phyloP scores from a whole-genome alignment of 148 eudicot genomes.

The Cornus controversa region DNA sequence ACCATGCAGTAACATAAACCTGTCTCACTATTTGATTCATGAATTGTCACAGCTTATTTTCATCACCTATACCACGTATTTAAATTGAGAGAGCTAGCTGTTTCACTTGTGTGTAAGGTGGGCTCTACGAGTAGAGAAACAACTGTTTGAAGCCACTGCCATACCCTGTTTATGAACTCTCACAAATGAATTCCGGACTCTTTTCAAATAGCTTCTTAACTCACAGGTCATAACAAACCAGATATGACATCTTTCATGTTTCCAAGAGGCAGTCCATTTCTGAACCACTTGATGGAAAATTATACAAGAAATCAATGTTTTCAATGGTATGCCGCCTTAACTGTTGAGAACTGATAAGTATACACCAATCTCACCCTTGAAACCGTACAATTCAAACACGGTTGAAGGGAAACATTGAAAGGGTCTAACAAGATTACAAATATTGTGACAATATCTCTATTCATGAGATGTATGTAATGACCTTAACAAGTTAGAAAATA shows the following conservation, averaged over 20 bases:
- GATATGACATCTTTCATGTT: neutral
- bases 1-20: no score
- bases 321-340: neutral
- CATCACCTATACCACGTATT: no score
- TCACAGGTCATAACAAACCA: neutral
- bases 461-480: neutral
- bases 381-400: neutral
- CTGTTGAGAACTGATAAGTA: neutral
- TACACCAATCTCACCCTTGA: neutral
- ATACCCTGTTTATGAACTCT: no score
- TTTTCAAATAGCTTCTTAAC: neutral
- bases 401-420: neutral
- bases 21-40: no score
- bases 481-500: neutral
- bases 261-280: neutral
- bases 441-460: neutral
- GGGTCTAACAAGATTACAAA: neutral
- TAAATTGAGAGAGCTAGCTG: no score
- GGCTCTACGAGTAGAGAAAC: no score
- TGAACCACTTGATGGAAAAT: neutral
- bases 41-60: no score
- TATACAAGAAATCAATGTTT: neutral
- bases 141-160: no score
- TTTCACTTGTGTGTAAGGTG: no score
- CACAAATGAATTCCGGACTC: neutral